These are phyloP conservation scores for Colletotrichum neosansevieriae DNA, from an alignment of 2,329 filamentous ascomycete genomes.

Conservation along the genomic window DNA sequence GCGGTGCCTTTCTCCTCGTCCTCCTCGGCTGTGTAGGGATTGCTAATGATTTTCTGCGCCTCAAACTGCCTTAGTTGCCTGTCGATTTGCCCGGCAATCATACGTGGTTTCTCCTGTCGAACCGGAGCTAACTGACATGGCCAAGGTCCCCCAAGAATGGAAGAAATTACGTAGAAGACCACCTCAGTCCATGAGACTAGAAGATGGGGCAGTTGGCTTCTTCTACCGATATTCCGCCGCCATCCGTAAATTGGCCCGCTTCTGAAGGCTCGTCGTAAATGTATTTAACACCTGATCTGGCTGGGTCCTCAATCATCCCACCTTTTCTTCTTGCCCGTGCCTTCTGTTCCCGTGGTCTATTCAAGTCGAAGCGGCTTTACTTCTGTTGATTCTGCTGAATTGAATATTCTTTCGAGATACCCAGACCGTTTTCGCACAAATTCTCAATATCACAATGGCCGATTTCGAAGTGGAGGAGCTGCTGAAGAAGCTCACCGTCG, in stretches of 20 bases:
- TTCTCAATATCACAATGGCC: constrained; percentile 44
- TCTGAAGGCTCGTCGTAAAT: constrained; percentile 14
- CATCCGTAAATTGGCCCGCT: constrained; percentile 26
- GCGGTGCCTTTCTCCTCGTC: not conserved
- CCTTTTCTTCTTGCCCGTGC: constrained; percentile 3
- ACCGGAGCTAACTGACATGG: not conserved
- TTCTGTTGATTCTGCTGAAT: not conserved
- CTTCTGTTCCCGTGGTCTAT: constrained; percentile 1
- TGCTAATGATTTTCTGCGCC: constrained; percentile 9
- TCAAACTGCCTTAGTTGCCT: constrained; percentile 20
- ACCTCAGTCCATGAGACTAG: not conserved
- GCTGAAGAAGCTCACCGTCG: constrained; percentile 64
- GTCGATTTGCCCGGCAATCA: not conserved
- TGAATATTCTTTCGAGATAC: constrained; percentile 4
- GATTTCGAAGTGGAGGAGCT: constrained; percentile 66
- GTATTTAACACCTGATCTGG: constrained; percentile 31
- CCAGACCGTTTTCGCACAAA: not conserved
- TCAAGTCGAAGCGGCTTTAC: not conserved
- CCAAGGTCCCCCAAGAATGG: not conserved
- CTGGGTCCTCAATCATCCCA: not conserved
- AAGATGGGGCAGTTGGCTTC: constrained; percentile 19
- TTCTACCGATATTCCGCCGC: constrained; percentile 8
- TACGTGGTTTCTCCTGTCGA: not conserved
- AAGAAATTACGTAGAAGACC: not conserved
- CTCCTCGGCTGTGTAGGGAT: constrained; percentile 2